Evolutionary conservation across 164 flowering plant genomes (phyloP).

Genomic region (Houttuynia cordata): DNA sequence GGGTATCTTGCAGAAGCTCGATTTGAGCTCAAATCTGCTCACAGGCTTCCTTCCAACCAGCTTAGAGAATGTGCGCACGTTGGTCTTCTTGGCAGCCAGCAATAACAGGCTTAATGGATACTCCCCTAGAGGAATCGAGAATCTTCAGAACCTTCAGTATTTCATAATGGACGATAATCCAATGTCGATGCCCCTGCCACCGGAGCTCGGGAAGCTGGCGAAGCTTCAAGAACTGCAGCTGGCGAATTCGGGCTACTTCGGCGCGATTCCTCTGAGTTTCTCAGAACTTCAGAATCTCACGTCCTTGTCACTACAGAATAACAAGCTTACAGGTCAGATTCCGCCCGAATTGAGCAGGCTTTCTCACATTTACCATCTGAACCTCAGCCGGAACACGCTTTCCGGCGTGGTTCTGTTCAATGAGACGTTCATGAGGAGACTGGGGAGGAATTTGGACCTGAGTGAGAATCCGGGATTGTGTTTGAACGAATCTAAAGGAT

Average conservation of each 20-base stretch:
- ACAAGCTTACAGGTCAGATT: slow-evolving; percentile 53
- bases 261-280: slow-evolving; percentile 40
- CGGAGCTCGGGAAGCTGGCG: slow-evolving; percentile 36
- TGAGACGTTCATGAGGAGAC: slow-evolving; percentile 43
- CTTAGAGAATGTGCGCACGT: slow-evolving; percentile 31
- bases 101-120: slow-evolving; percentile 43
- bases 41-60: slow-evolving; percentile 41
- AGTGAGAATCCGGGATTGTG: slow-evolving; percentile 65
- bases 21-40: slow-evolving; percentile 68
- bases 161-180: slow-evolving; percentile 82
- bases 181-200: slow-evolving; percentile 47
- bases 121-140: slow-evolving; percentile 40
- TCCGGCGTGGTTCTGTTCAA: slow-evolving; percentile 64
- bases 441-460: slow-evolving; percentile 41
- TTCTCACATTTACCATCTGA: slow-evolving; percentile 65
- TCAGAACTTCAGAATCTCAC: slow-evolving; percentile 46
- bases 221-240: slow-evolving; percentile 76
- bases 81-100: slow-evolving; percentile 63
- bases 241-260: slow-evolving; percentile 58
- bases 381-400: slow-evolving; percentile 63
- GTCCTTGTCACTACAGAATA: slow-evolving; percentile 61
- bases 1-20: slow-evolving; percentile 69
- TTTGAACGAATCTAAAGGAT: slow-evolving; percentile 34
- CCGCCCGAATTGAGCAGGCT: slow-evolving; percentile 41
- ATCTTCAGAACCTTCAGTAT: slow-evolving; percentile 55